Conservation (phyloP, 805 yeast genomes). For the Diddensiella transvaalensis region DNA sequence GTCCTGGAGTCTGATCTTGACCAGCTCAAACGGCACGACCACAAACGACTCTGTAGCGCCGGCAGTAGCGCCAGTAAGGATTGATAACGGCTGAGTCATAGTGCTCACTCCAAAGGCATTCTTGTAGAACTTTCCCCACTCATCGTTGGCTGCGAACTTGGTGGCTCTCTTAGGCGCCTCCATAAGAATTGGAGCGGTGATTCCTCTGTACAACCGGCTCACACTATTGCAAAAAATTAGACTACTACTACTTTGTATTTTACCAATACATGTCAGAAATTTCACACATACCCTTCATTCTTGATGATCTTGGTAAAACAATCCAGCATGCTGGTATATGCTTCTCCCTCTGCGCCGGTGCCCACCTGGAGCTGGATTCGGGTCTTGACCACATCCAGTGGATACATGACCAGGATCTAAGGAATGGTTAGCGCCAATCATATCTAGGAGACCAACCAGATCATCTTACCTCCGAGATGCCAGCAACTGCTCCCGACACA, state of each 20-base stretch:
- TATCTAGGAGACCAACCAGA: neutral
- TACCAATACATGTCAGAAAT: neutral
- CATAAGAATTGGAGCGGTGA: conserved; percentile 94
- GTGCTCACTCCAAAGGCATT: conserved; percentile 61
- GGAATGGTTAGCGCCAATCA: neutral
- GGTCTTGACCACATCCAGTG: conserved; percentile 94
- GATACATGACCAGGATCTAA: conserved; percentile 86
- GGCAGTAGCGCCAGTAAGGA: conserved; percentile 95
- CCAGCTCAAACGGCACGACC: conserved; percentile 95
- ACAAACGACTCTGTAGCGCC: conserved; percentile 97
- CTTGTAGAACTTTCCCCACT: conserved; percentile 85
- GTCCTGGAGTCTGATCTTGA: conserved; percentile 94
- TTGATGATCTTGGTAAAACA: conserved; percentile 79
- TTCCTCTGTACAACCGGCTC: conserved; percentile 83
- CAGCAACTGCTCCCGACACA: conserved; percentile 90
- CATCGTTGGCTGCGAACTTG: conserved; percentile 96
- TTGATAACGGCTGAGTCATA: conserved; percentile 78
- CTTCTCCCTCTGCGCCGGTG: conserved; percentile 43
- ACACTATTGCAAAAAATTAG: conserved; percentile 35
- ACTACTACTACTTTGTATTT: no score
- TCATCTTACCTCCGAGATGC: conserved; percentile 78
- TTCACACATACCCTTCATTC: conserved; percentile 59
- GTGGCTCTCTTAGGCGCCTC: conserved; percentile 99
- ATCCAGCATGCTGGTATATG: conserved; percentile 79
- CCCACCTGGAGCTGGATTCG: conserved; percentile 85